Base-by-base conservation (phyloP, 441 rosid genomes). In the Populus hybrid region DNA sequence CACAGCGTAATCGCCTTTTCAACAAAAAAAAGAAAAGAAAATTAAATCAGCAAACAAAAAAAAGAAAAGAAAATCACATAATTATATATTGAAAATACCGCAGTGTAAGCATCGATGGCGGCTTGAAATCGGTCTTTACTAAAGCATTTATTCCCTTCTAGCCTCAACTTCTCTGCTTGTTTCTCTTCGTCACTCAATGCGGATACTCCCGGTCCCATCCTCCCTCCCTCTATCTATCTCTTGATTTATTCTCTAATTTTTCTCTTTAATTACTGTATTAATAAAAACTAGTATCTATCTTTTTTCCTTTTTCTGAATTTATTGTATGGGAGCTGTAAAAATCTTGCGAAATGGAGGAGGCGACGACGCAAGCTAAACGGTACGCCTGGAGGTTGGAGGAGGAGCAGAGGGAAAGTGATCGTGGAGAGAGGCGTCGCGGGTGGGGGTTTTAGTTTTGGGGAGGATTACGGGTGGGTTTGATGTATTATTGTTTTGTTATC, bases 21-120 rank as follows among this genome's bases (percentile, higher is more conserved):
- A 50, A 68, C 57, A 40, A n/a, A 28, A 59, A 59, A 50, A 32
- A 26, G 0, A 24, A 70, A 38, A 30, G 32, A 30, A 30, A 30
- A 30, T 30, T 30, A 30, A 30, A 30, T 30, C 32, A 30, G 32
- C 32, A 28, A 35, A 14, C 19, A 67, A 46, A 21, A 61, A 35
- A 5, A 57, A 26, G 28, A 26, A 9, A 21, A 24, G 19, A 5
- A 65, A 38, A 59, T 65, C 57, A 23, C 21, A 18, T 7, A 65
- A n/a, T 26, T 18, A 59, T 7, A 59, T 5, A 30, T 7, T 18
- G 23, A 69, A 78, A 71, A 63, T 36, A 95, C 99, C 97, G 89
- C 99, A 0, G 98, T 95, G 46, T 94, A 95, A 40, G 98, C 98
- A 72, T 95, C 99, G 53, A 95, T 91, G 68, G 99, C 99, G 19